Conservation (phyloP, 2,329 filamentous ascomycete genomes). For the Sphaerulina populicola region DNA sequence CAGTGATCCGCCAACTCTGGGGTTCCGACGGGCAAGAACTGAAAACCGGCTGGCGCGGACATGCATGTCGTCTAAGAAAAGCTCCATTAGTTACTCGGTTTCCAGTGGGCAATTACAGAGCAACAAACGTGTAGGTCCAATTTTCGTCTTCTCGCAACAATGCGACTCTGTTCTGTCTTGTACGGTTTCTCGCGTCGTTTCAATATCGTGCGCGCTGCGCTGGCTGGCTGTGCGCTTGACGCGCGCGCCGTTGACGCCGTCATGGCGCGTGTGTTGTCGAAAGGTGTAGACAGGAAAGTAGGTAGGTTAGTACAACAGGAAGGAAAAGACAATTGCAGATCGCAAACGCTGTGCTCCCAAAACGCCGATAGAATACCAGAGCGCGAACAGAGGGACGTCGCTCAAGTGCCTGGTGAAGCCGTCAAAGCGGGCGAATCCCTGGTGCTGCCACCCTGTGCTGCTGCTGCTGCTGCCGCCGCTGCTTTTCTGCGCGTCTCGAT, state of each 20-base stretch:
- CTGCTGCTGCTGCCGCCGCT: background rate
- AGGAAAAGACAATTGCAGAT: slow-evolving; percentile 9
- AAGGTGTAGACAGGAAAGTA: background rate
- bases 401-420: background rate
- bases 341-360: background rate
- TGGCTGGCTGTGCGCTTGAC: slow-evolving; percentile 19
- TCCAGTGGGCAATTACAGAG: background rate
- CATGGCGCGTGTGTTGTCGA: slow-evolving; percentile 10
- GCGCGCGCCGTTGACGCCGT: slow-evolving; percentile 13
- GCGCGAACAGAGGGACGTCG: background rate
- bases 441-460: background rate
- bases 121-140: slow-evolving; percentile 44
- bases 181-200: slow-evolving; percentile 41
- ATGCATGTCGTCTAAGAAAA: slow-evolving; percentile 45
- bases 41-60: slow-evolving; percentile 51
- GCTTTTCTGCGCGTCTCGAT: background rate
- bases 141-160: slow-evolving; percentile 54
- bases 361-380: slow-evolving; percentile 1
- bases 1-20: slow-evolving; percentile 51
- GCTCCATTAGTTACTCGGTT: slow-evolving; percentile 23
- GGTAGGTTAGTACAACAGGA: slow-evolving; percentile 14
- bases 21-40: slow-evolving; percentile 53
- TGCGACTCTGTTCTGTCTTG: slow-evolving; percentile 51
- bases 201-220: slow-evolving; percentile 24
- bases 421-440: background rate